Base-by-base conservation (phyloP, 2,329 filamentous ascomycete genomes). In the Rutstroemia sp. region DNA sequence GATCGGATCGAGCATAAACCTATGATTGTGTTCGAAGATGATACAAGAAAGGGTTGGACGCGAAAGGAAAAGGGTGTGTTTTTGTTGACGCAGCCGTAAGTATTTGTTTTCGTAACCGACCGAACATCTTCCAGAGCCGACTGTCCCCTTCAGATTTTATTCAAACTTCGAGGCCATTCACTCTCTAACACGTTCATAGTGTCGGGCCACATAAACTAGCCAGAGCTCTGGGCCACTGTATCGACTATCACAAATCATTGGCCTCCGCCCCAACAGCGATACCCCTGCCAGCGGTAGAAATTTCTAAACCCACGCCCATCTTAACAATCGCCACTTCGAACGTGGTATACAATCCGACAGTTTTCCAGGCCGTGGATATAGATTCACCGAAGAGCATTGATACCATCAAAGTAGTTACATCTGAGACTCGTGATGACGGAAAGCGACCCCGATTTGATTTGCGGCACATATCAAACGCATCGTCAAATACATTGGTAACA, bases 11-110 rank as follows among this genome's bases (percentile, higher is more conserved):
- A 41, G 37, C 12, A 16, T 3, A 48, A 61, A 14, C 61, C 62
- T 14, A 49, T 63, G 47, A 62, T 64, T 49, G 53, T 64, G 1
- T 60, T 63, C n/a, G 61, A 63, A 34, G 62, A 64, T 38, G 53
- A 49, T 12, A 50, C 30, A 3, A 45, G 8, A 42, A 37, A 9
- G 14, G 12, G 25, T 21, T 53, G 54, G 5, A n/a, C 23, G 6
- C 41, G 25, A 1, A 55, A 57, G 6, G 54, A 47, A 5, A 49
- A 58, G 23, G 61, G 60, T 1, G 45, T 60, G 2, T 58, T 61
- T 18, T 56, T 53, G 21, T 18, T 64, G 5, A 58, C 57, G 12
- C 61, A 63, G 30, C 61, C 61, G 60, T 64, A 52, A 60, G 62
- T 57, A 4, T 9, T 9, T 5, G n/a, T 16, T n/a, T 5, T 21